Evolutionary conservation across 1,284 basidiomycete genomes (phyloP).

Genomic region (Ustilago tritici): DNA sequence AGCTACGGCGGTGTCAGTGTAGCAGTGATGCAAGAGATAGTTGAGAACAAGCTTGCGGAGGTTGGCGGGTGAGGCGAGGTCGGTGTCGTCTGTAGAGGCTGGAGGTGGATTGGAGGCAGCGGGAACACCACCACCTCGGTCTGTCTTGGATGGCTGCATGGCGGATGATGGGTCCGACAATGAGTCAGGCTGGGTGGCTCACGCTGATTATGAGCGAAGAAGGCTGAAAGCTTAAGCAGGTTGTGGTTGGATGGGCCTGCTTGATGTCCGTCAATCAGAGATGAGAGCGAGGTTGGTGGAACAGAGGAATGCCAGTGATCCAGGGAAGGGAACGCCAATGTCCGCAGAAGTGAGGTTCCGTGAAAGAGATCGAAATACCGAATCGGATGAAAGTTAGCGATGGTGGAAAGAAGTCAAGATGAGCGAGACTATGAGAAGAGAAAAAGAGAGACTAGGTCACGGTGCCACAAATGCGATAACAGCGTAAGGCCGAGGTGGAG

Average conservation of each 20-base stretch:
- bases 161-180: background rate
- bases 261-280: background rate
- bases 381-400: background rate
- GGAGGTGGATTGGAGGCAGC: constrained; percentile 17
- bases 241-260: no score
- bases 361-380: background rate
- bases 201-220: background rate
- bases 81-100: constrained; percentile 36
- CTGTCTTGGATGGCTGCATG: constrained; percentile 39
- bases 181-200: background rate
- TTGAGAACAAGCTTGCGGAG: constrained; percentile 79
- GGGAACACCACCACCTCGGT: constrained; percentile 1
- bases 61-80: constrained; percentile 52
- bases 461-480: constrained; percentile 11
- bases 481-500: constrained; percentile 1
- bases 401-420: background rate
- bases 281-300: background rate
- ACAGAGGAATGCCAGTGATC: background rate
- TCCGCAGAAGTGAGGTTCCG: background rate
- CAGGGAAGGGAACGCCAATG: background rate
- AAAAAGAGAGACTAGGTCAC: background rate
- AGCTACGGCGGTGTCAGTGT: constrained; percentile 78
- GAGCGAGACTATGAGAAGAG: background rate
- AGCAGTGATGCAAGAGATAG: constrained; percentile 81
- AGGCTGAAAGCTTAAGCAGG: no score